These are phyloP conservation scores for Curvularia hawaiiensis DNA, from an alignment of 2,329 filamentous ascomycete species.

Conservation along the genomic window DNA sequence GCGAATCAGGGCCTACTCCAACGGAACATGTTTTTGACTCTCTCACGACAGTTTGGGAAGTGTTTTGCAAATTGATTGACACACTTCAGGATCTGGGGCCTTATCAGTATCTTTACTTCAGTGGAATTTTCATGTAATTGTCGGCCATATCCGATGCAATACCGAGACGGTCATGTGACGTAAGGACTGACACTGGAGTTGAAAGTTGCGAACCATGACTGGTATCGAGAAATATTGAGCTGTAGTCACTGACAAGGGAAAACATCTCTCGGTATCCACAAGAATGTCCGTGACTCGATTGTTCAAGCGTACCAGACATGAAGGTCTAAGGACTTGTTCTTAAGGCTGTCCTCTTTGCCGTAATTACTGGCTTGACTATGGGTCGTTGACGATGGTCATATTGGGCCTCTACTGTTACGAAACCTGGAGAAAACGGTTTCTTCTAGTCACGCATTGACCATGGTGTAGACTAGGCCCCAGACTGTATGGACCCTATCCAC, in stretches of 20 bases:
- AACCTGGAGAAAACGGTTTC: not conserved
- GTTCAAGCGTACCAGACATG: not conserved
- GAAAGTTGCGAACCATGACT: not conserved
- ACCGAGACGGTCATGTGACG: not conserved
- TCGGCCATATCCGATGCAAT: not conserved
- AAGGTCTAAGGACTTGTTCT: not conserved
- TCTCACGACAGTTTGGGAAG: conserved; percentile 2
- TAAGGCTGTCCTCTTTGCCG: not conserved
- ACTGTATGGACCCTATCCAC: conserved; percentile 38
- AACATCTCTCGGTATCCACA: not conserved
- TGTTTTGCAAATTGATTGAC: not conserved
- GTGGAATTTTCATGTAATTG: not conserved
- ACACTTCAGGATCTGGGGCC: not conserved
- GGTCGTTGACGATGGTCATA: not conserved
- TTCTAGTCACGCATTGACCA: conserved; percentile 17
- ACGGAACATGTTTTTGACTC: conserved; percentile 10
- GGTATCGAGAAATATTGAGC: not conserved
- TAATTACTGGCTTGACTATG: not conserved
- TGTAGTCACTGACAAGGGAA: not conserved
- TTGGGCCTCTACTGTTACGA: not conserved
- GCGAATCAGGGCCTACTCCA: conserved; percentile 8
- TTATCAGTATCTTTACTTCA: not conserved
- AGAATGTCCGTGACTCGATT: not conserved
- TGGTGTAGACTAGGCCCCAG: conserved; percentile 24
- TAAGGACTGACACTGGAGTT: not conserved